Conservation (phyloP, 352 stramenopile species). For the Globisporangium abappressorium region DNA sequence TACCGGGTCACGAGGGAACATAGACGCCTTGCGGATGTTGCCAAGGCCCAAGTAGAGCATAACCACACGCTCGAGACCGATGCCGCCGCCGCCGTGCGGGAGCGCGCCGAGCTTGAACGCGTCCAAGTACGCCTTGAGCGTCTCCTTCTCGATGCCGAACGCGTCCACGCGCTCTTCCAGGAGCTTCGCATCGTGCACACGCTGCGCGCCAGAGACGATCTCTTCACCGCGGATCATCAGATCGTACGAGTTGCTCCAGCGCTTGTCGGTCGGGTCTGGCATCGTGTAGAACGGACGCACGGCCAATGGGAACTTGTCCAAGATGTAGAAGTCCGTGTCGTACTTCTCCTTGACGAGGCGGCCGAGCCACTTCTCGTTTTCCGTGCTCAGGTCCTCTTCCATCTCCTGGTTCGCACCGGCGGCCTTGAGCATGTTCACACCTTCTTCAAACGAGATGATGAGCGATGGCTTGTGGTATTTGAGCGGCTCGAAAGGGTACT, state of each 20-base stretch:
- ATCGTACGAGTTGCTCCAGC: constrained; percentile 98
- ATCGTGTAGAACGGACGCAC: constrained; percentile 99
- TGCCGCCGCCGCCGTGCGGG: constrained; percentile 97
- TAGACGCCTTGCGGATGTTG: constrained; percentile 99
- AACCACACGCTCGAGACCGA: constrained; percentile 98
- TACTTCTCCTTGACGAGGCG: constrained; percentile 97
- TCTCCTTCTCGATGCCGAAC: constrained; percentile 83
- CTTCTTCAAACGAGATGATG: constrained; percentile 93
- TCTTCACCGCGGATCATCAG: constrained; percentile 99
- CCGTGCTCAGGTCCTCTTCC: constrained; percentile 88
- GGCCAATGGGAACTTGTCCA: constrained; percentile 99
- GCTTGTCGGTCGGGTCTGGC: constrained; percentile 94
- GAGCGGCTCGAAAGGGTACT: constrained; percentile 97
- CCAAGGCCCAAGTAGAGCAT: constrained; percentile 99
- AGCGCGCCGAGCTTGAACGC: constrained; percentile 98
- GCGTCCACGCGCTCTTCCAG: constrained; percentile 90
- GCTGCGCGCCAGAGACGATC: constrained; percentile 99
- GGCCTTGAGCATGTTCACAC: constrained; percentile 91
- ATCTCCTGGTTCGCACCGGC: constrained; percentile 69
- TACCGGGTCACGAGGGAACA: constrained; percentile 98
- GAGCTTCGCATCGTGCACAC: constrained; percentile 96
- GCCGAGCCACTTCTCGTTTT: constrained; percentile 98
- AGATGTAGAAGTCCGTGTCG: constrained; percentile 99
- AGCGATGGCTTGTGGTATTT: constrained; percentile 95
- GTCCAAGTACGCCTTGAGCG: constrained; percentile 96